Conservation (phyloP, 352 stramenopile genomes). For the Halophytophthora batemanensis region DNA sequence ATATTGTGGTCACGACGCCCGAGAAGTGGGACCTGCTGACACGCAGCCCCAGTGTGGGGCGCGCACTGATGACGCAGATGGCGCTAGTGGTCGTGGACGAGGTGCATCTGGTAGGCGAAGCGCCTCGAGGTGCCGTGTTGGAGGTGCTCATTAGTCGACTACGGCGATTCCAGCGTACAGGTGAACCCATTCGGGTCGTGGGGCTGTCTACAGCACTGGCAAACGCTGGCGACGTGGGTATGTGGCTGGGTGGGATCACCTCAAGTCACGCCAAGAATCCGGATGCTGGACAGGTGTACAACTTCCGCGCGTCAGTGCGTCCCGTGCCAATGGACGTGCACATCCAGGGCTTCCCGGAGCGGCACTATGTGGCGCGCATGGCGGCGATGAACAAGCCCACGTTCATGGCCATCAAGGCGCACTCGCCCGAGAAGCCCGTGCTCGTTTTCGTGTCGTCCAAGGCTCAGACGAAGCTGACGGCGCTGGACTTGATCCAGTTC, state of each 20-base stretch:
- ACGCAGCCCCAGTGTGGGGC: constrained; percentile 79
- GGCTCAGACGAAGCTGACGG: constrained; percentile 96
- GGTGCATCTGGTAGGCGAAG: constrained; percentile 96
- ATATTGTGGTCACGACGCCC: constrained; percentile 97
- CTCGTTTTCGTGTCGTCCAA: constrained; percentile 99
- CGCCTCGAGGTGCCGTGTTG: constrained; percentile 89
- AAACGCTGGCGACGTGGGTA: constrained; percentile 94
- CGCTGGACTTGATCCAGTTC: constrained; percentile 97
- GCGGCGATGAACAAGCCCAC: constrained; percentile 99
- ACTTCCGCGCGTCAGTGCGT: constrained; percentile 94
- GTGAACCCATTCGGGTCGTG: constrained; percentile 85
- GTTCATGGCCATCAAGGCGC: constrained; percentile 96
- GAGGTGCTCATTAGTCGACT: constrained; percentile 90
- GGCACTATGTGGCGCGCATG: constrained; percentile 98
- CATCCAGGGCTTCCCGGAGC: constrained; percentile 95
- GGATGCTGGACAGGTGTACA: constrained; percentile 82
- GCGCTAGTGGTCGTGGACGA: constrained; percentile 96
- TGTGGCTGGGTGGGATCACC: constrained; percentile 95
- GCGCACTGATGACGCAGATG: constrained; percentile 64
- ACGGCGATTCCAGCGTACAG: constrained; percentile 72
- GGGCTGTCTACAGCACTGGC: constrained; percentile 95
- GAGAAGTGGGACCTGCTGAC: constrained; percentile 99
- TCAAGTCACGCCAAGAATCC: constrained; percentile 34
- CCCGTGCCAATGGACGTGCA: constrained; percentile 96
- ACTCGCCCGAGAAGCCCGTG: constrained; percentile 91